Conservation (phyloP, 306 rosid genomes). For the Trifolium repens region DNA sequence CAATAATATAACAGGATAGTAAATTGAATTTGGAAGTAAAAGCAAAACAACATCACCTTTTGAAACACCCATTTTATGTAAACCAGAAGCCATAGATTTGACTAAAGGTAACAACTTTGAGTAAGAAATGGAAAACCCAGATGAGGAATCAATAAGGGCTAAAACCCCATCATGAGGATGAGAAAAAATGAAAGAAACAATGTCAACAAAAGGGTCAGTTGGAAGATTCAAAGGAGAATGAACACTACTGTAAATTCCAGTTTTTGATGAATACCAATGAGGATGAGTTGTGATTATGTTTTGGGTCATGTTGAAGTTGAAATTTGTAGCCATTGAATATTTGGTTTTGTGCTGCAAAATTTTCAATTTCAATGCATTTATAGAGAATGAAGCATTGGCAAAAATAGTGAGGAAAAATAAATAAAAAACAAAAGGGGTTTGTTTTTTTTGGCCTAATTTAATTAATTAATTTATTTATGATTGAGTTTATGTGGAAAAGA, state of each 20-base stretch:
- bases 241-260: background rate
- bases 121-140: constrained; percentile 1
- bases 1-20: constrained; percentile 1
- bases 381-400: background rate
- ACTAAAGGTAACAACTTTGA: constrained; percentile 10
- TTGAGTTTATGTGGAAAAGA: background rate
- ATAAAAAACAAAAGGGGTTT: background rate
- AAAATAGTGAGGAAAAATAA: background rate
- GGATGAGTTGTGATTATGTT: background rate
- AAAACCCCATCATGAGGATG: constrained; percentile 14
- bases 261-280: constrained; percentile 21
- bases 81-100: constrained; percentile 8
- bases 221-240: background rate
- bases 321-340: background rate
- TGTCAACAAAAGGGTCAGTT: constrained; percentile 1
- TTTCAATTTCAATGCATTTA: background rate
- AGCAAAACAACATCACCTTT: constrained; percentile 24
- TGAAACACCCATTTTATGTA: background rate
- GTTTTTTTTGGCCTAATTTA: background rate
- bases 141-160: background rate
- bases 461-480: background rate
- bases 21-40: constrained; percentile 11
- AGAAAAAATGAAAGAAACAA: constrained; percentile 8
- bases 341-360: background rate
- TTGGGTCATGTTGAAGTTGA: background rate